Evolutionary conservation across 345 rosid genomes (phyloP).

Genomic region (Eucalyptus sideroxylon): DNA sequence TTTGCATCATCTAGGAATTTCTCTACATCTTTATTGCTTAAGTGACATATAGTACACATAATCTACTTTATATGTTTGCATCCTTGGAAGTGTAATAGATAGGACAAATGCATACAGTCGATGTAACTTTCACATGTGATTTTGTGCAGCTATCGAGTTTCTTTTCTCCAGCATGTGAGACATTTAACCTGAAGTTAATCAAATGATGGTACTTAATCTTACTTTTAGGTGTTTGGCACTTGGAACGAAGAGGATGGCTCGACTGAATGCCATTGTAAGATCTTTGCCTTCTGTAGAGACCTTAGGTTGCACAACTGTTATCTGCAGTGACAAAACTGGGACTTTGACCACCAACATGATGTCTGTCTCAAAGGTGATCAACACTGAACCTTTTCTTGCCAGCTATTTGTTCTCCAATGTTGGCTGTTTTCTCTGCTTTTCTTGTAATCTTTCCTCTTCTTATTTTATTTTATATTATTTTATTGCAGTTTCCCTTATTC

Average conservation of each 20-base stretch:
- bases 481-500: background rate
- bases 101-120: background rate
- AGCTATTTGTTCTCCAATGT: background rate
- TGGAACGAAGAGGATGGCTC: constrained; percentile 98
- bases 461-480: background rate
- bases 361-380: constrained; percentile 89
- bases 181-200: background rate
- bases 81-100: background rate
- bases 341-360: constrained; percentile 98
- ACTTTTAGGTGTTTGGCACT: constrained; percentile 88
- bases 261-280: constrained; percentile 94
- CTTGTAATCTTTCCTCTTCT: background rate
- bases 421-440: background rate
- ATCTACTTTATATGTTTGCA: background rate
- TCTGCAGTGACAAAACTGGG: constrained; percentile 98
- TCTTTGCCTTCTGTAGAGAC: constrained; percentile 99
- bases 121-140: background rate
- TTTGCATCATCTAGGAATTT: background rate
- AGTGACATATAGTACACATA: background rate
- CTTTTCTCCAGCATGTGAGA: background rate
- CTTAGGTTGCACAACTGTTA: constrained; percentile 96
- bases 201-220: background rate
- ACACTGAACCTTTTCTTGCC: background rate
- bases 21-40: background rate
- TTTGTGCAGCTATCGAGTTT: background rate